These are phyloP conservation scores for Nicotiana undulata DNA, from an alignment of 257 asterid genomes.

Conservation along the genomic window DNA sequence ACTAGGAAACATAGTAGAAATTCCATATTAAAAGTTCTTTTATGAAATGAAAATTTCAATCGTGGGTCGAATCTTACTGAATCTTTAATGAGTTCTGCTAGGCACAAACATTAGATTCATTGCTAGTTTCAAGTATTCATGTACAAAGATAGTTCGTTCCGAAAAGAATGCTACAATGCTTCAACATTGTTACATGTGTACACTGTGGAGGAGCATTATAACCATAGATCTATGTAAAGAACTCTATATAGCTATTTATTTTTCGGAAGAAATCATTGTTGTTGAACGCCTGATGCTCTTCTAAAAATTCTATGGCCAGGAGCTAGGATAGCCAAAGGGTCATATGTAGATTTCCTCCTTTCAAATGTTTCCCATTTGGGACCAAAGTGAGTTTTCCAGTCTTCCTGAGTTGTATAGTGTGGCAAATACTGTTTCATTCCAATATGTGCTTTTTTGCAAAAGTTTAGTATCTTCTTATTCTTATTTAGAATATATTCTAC, in stretches of 20 bases:
- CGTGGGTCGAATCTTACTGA: background rate
- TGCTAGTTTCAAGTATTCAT: slow-evolving; percentile 3
- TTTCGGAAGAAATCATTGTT: slow-evolving; percentile 18
- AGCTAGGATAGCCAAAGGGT: slow-evolving; percentile 83
- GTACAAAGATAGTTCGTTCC: slow-evolving; percentile 5
- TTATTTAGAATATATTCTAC: slow-evolving; percentile 48
- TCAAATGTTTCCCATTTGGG: slow-evolving; percentile 59
- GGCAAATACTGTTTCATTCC: slow-evolving; percentile 87
- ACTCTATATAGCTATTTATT: slow-evolving; percentile 7
- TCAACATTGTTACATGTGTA: slow-evolving; percentile 4
- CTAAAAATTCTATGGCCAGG: slow-evolving; percentile 84
- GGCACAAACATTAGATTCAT: background rate
- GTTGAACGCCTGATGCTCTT: slow-evolving; percentile 31
- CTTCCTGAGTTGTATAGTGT: slow-evolving; percentile 55
- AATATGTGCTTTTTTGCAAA: slow-evolving; percentile 37
- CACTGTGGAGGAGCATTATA: background rate
- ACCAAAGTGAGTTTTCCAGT: slow-evolving; percentile 89
- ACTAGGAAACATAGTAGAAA: background rate
- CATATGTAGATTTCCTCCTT: slow-evolving; percentile 60
- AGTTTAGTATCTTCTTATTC: slow-evolving; percentile 49
- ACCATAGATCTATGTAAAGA: slow-evolving; percentile 1
- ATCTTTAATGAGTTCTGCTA: background rate
- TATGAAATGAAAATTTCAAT: background rate
- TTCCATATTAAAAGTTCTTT: background rate
- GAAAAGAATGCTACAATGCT: background rate